Evolutionary conservation across 257 asterid species (phyloP), one percentile per base, ranked within the genome.

Genomic region (Verbascum thapsus): DNA sequence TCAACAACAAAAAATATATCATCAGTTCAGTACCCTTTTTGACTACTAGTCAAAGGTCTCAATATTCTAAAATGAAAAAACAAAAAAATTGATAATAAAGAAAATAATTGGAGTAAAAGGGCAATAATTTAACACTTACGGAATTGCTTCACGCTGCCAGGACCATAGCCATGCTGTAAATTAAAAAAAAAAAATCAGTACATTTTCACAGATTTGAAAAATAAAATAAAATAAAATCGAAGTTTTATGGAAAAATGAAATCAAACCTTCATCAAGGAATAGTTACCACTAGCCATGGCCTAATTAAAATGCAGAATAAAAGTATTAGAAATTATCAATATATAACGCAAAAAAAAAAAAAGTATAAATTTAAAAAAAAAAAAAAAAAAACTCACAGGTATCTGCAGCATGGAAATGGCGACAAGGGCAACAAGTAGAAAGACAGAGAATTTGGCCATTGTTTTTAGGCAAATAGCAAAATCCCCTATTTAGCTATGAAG

Each of bases 101-200:
- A 11, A 53, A 16, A 35, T 7, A 10, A 30, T 32, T 4, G 10
- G 8, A n/a, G 2, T 3, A n/a, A 15, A 4, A 26, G 5, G 8
- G 7, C 22, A 16, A 35, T 10, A 37, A 10, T 23, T 37, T 1
- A 55, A 50, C 7, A 77, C 95, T 86, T 64, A 86, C 95, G 85
- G 56, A 1, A 73, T 55, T 66, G 57, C 64, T 60, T 76, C 48
- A 83, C 54, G 61, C 87, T 83, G 26, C 85, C 87, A 5, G 86
- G 71, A 7, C 87, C 87, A 42, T 71, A 64, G 30, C 71, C 56
- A 6, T 63, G 38, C 78, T 63, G 75, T 48, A 53, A 63, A 20
- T 43, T 41, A 67, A 4, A 17, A 40, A 19, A 8, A 22, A 0
- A 13, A 57, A 13, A 22, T 20, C 8, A 63, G 56, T 47, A 18